Percentiles rank a stretch among this genome's conserved stretches.
These are phyloP conservation scores for Sesbania bispinosa DNA, from an alignment of 306 rosid genomes.

Conservation along the genomic window DNA sequence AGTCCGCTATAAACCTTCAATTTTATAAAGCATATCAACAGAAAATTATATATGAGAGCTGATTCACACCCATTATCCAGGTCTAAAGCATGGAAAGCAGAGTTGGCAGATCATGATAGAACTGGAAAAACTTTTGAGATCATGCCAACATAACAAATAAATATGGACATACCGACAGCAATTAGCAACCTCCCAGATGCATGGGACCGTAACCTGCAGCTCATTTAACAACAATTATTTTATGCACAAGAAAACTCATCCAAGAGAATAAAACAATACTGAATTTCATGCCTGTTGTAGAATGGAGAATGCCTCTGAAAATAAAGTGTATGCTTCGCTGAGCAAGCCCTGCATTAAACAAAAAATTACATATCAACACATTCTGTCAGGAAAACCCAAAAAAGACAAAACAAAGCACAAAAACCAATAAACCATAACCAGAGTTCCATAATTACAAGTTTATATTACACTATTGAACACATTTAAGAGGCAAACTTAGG, in stretches of 20 bases:
- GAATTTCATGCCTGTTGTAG: conserved; percentile 78
- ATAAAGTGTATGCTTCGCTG: conserved; percentile 91
- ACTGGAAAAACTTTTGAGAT: background rate
- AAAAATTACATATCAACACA: background rate
- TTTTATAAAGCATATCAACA: background rate
- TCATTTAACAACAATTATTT: conserved; percentile 16
- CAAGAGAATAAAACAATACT: conserved; percentile 1
- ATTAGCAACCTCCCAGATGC: conserved; percentile 99
- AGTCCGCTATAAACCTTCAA: background rate
- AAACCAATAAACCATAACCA: background rate
- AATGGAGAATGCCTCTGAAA: conserved; percentile 94
- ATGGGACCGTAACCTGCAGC: conserved; percentile 95
- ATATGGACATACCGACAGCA: conserved; percentile 77
- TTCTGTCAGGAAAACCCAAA: background rate
- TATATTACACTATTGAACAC: background rate
- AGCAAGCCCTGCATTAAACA: conserved; percentile 81
- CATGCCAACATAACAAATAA: background rate
- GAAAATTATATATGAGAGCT: background rate
- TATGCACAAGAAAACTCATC: conserved; percentile 18
- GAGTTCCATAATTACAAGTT: background rate
- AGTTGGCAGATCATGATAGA: conserved; percentile 1
- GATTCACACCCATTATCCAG: background rate
- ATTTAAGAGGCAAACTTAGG: background rate
- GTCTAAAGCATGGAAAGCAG: background rate
- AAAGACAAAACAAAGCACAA: background rate